Base-by-base conservation (phyloP, 371 early-diverging fungal species). In the Lichtheimia ornata region DNA sequence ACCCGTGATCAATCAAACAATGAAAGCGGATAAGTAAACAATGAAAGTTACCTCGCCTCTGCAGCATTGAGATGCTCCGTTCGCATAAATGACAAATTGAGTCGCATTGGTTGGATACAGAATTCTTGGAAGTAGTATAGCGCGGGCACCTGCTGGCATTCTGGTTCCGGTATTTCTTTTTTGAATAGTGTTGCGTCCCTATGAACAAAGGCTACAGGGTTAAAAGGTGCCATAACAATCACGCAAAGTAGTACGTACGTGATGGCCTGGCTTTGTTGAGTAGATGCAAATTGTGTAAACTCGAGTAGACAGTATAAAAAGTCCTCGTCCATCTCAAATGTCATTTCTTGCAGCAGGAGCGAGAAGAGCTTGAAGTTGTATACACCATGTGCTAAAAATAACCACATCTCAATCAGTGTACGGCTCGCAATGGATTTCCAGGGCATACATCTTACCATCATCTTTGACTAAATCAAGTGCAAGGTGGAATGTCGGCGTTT, bases 121-220 rank as follows among this genome's bases (percentile, higher is more conserved):
- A 96, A 86, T 43, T 86, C 85, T 70, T 95, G 95, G 75, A 96
- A 96, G 70, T 94, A 96, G 62, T 92, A 78, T 53, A 86, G 71
- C n/a, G 74, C 74, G 2, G 84, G 83, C 3, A 80, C 84, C 51
- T 88, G 82, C 2, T 74, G 75, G 13, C 72, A 61, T 13, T 61
- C 67, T 4, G 87, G 86, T 25, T 89, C 84, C 5, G 85, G 81
- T 45, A 87, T 76, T 14, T 62, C 59, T 64, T 65, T 60, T 20
- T 27, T 61, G 60, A 79, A 58, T 63, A 75, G 57, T 65, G 64
- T 50, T 12, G 67, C 62, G 57, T 78, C 67, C 22, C 70, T 77
- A 50, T 53, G 52, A 18, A 5, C 22, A 22, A 28, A 5, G 1
- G 11, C 1, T 11, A 35, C 6, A 35, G 4, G 35, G 35, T 35